phyloP scores from a whole-genome alignment of 768 basidiomycete species.

The Clitopilus hobsonii region DNA sequence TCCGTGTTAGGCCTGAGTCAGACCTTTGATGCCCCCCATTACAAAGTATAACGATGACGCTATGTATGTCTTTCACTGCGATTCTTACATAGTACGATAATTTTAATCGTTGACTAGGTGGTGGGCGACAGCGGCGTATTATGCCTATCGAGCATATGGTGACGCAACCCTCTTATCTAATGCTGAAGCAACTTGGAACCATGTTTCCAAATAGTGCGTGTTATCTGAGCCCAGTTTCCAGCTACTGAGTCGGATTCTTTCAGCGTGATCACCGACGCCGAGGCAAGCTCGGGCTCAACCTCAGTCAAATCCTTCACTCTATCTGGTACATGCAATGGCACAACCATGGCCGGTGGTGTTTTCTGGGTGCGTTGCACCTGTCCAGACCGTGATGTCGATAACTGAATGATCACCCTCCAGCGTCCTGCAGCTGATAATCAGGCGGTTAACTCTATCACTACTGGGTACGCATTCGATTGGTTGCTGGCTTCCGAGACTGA shows the following conservation, averaged over 20 bases:
- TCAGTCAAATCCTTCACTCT: slow-evolving; percentile 39
- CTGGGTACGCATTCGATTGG: slow-evolving; percentile 29
- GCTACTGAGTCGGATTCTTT: background rate
- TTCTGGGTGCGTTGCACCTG: slow-evolving; percentile 44
- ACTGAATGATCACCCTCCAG: slow-evolving; percentile 16
- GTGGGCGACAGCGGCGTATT: slow-evolving; percentile 50
- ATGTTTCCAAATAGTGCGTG: slow-evolving; percentile 40
- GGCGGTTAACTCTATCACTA: slow-evolving; percentile 45
- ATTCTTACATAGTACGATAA: background rate
- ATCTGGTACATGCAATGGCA: slow-evolving; percentile 36
- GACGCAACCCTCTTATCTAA: slow-evolving; percentile 36
- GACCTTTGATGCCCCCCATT: background rate
- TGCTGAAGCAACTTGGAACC: slow-evolving; percentile 44
- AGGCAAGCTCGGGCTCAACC: slow-evolving; percentile 29
- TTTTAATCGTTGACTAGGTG: slow-evolving; percentile 25
- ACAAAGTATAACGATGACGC: slow-evolving; percentile 45
- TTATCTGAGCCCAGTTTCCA: background rate
- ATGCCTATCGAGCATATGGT: slow-evolving; percentile 43
- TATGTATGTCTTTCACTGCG: slow-evolving; percentile 25
- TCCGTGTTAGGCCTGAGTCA: background rate
- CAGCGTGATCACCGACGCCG: slow-evolving; percentile 38
- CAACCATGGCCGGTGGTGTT: slow-evolving; percentile 49
- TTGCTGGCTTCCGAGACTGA: background rate
- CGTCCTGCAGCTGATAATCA: slow-evolving; percentile 38
- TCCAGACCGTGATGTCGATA: background rate